Conservation (phyloP, 2,329 filamentous ascomycete species). For the Fusarium chlamydosporum region DNA sequence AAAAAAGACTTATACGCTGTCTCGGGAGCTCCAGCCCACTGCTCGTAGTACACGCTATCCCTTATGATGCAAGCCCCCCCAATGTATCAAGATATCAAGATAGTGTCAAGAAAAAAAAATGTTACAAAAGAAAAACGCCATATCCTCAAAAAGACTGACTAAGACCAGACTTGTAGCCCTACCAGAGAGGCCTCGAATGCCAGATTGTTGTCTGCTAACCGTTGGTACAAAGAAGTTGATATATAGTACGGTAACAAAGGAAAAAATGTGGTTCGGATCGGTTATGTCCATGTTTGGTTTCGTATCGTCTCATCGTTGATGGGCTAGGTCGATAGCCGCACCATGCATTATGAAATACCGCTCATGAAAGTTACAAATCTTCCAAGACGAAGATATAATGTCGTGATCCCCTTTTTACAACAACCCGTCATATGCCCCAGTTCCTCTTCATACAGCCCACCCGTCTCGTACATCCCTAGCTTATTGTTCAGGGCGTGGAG, state of each 20-base stretch:
- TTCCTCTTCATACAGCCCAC: slow-evolving; percentile 40
- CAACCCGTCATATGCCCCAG: slow-evolving; percentile 27
- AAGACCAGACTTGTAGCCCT: slow-evolving; percentile 28
- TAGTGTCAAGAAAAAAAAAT: slow-evolving; percentile 23
- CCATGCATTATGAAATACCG: slow-evolving; percentile 52
- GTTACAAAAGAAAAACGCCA: slow-evolving; percentile 44
- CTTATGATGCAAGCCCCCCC: slow-evolving; percentile 38
- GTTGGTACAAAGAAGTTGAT: slow-evolving; percentile 49
- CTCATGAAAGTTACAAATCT: slow-evolving; percentile 49
- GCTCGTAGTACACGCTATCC: slow-evolving; percentile 44
- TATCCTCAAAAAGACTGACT: slow-evolving; percentile 40
- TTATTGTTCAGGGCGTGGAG: slow-evolving; percentile 55
- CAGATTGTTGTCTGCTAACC: slow-evolving; percentile 39
- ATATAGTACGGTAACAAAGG: slow-evolving; percentile 52
- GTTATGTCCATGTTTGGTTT: slow-evolving; percentile 54
- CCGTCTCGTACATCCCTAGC: slow-evolving; percentile 29
- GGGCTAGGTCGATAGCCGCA: slow-evolving; percentile 48
- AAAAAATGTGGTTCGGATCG: slow-evolving; percentile 46
- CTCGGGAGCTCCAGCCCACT: slow-evolving; percentile 47
- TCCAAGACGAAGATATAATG: slow-evolving; percentile 45
- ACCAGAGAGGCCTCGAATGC: slow-evolving; percentile 27
- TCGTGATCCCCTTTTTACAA: slow-evolving; percentile 37
- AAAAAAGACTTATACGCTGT: slow-evolving; percentile 38
- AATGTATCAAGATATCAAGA: slow-evolving; percentile 44
- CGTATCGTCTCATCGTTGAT: slow-evolving; percentile 53